Conservation (phyloP, 352 stramenopile genomes). For the Poterioochromonas sp. region DNA sequence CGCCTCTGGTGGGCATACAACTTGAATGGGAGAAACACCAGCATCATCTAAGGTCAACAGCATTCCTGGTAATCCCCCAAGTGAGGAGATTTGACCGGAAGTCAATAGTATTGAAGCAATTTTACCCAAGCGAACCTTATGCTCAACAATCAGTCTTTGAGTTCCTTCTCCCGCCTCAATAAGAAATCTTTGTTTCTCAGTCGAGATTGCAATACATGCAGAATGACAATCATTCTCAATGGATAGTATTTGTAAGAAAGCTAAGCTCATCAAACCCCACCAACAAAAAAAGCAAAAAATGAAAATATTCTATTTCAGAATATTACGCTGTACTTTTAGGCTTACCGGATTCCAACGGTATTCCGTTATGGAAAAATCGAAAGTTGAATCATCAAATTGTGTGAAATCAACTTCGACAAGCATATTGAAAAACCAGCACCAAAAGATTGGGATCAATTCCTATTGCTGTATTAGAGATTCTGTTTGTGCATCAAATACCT, state of each 20-base stretch:
- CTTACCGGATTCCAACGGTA: too few species aligned
- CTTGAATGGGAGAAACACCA: neutral
- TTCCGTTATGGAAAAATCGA: too few species aligned
- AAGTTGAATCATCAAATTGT: too few species aligned
- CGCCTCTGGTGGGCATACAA: neutral
- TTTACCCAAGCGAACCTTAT: constrained; percentile 1
- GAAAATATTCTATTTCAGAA: too few species aligned
- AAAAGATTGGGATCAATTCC: too few species aligned
- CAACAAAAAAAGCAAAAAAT: too few species aligned
- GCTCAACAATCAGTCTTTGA: neutral
- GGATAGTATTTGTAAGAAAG: neutral
- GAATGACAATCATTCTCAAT: neutral
- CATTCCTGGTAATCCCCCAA: constrained; percentile 2
- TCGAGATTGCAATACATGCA: neutral
- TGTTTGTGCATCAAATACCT: too few species aligned
- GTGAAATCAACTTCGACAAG: too few species aligned
- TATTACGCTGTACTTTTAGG: too few species aligned
- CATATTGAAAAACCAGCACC: too few species aligned
- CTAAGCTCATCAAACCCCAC: too few species aligned
- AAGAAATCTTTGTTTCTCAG: neutral
- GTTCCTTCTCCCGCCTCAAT: constrained; percentile 25
- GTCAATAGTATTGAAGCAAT: neutral
- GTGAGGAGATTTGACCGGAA: neutral
- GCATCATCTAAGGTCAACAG: neutral
- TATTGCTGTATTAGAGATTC: too few species aligned